A percentile compares a stretch with the other conserved stretches of the same genome.
Conservation (phyloP, 176 grass and related monocot genomes). For the Echinochloa phyllopogon region DNA sequence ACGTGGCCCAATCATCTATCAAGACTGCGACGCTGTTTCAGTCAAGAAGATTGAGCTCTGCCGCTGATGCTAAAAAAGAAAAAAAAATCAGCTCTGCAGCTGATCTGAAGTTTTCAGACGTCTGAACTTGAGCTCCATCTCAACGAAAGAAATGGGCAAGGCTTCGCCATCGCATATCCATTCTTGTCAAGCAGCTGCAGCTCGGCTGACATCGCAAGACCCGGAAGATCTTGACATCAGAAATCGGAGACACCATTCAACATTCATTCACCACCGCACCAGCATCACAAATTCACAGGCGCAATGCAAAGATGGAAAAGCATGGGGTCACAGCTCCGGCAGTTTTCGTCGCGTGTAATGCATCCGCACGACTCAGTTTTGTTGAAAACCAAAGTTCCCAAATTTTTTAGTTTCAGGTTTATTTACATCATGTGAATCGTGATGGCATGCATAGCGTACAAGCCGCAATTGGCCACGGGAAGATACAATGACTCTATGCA, state of each 20-base stretch:
- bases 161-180: too few species aligned
- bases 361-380: constrained; percentile 35
- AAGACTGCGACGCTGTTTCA: too few species aligned
- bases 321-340: not conserved
- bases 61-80: too few species aligned
- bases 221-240: not conserved
- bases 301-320: not conserved
- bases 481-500: constrained; percentile 29
- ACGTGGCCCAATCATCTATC: too few species aligned
- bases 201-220: too few species aligned
- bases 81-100: too few species aligned
- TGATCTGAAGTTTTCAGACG: too few species aligned
- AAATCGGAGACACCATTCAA: not conserved
- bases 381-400: constrained; percentile 36
- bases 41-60: too few species aligned
- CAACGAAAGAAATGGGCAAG: too few species aligned
- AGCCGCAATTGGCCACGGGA: constrained; percentile 32
- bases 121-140: too few species aligned
- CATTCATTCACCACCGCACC: not conserved
- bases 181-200: too few species aligned
- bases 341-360: not conserved
- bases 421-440: constrained; percentile 27
- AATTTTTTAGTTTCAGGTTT: constrained; percentile 14
- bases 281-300: not conserved
- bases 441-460: constrained; percentile 38